A percentile compares a stretch with the other conserved stretches of the same genome.
Evolutionary conservation across 2,329 filamentous ascomycete genomes (phyloP).

Genomic region (Alternaria sp.): DNA sequence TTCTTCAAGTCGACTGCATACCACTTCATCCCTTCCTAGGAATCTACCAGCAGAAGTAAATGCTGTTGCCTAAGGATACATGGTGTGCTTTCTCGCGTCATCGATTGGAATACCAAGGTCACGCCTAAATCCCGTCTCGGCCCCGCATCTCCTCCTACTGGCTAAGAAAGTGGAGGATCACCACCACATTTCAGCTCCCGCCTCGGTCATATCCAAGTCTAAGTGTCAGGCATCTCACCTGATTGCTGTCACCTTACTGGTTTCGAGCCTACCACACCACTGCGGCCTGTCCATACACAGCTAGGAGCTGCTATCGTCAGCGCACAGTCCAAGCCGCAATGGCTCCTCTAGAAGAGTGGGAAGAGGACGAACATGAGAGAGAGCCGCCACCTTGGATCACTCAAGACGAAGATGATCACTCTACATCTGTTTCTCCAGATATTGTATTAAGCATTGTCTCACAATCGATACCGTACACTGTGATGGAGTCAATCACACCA

Average conservation of each 20-base stretch:
- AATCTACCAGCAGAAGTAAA: neutral
- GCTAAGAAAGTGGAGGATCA: slow-evolving; percentile 30
- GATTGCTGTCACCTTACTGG: slow-evolving; percentile 14
- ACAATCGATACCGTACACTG: neutral
- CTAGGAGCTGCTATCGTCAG: slow-evolving; percentile 30
- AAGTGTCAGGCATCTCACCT: slow-evolving; percentile 19
- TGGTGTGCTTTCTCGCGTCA: slow-evolving; percentile 30
- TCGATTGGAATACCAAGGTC: slow-evolving; percentile 30
- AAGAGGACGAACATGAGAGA: slow-evolving; percentile 15
- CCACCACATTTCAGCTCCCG: slow-evolving; percentile 25
- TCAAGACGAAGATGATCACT: slow-evolving; percentile 3
- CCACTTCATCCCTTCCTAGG: neutral
- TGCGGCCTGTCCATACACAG: slow-evolving; percentile 16
- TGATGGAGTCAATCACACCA: neutral
- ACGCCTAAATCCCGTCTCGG: slow-evolving; percentile 37
- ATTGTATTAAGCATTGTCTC: neutral
- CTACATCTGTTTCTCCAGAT: neutral
- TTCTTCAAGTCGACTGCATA: neutral
- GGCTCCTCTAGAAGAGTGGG: slow-evolving; percentile 22
- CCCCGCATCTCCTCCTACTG: slow-evolving; percentile 41
- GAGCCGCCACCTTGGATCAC: slow-evolving; percentile 2
- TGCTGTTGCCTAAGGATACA: neutral
- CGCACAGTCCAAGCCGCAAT: slow-evolving; percentile 27
- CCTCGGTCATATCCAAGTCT: slow-evolving; percentile 20
- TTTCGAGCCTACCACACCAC: slow-evolving; percentile 27